phyloP scores from a whole-genome alignment of 1,284 basidiomycete genomes.

The Microbotryum saponariae region DNA sequence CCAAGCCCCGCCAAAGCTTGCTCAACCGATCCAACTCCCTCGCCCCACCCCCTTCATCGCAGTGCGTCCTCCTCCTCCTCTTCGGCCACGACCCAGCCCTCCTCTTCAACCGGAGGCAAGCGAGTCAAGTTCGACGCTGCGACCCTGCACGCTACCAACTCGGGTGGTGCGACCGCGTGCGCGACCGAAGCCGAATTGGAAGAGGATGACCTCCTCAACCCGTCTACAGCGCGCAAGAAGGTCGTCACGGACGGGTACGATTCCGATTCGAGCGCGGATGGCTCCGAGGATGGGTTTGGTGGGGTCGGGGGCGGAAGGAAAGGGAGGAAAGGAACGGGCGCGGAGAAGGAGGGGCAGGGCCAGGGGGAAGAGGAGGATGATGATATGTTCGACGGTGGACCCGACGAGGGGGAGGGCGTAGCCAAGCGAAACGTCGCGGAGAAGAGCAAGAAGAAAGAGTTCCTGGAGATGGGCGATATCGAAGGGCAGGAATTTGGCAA shows the following conservation, averaged over 20 bases:
- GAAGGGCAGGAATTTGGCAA: slow-evolving; percentile 78
- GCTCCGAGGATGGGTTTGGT: slow-evolving; percentile 25
- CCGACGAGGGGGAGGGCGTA: slow-evolving; percentile 28
- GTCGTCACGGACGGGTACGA: slow-evolving; percentile 32
- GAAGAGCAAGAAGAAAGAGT: slow-evolving; percentile 54
- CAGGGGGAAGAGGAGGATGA: slow-evolving; percentile 53
- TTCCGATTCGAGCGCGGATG: slow-evolving; percentile 23
- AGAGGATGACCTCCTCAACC: slow-evolving; percentile 22
- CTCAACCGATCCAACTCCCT: too few species aligned
- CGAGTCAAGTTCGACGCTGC: slow-evolving; percentile 17
- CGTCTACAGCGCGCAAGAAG: slow-evolving; percentile 5
- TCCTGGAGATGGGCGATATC: slow-evolving; percentile 80
- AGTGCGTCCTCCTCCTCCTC: not conserved
- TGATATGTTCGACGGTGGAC: slow-evolving; percentile 76
- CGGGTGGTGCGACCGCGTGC: too few species aligned
- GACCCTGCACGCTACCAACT: slow-evolving; percentile 11
- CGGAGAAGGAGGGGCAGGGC: slow-evolving; percentile 44
- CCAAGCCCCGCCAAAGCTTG: too few species aligned
- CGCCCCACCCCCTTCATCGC: slow-evolving; percentile 1
- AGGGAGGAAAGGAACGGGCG: slow-evolving; percentile 3
- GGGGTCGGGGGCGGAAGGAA: slow-evolving; percentile 17
- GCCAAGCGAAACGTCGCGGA: slow-evolving; percentile 47
- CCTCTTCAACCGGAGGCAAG: slow-evolving; percentile 20
- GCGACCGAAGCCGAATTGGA: slow-evolving; percentile 21
- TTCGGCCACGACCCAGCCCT: not conserved